Conservation (phyloP, 2,329 filamentous ascomycete genomes). For the Cordyceps fumosorosea region DNA sequence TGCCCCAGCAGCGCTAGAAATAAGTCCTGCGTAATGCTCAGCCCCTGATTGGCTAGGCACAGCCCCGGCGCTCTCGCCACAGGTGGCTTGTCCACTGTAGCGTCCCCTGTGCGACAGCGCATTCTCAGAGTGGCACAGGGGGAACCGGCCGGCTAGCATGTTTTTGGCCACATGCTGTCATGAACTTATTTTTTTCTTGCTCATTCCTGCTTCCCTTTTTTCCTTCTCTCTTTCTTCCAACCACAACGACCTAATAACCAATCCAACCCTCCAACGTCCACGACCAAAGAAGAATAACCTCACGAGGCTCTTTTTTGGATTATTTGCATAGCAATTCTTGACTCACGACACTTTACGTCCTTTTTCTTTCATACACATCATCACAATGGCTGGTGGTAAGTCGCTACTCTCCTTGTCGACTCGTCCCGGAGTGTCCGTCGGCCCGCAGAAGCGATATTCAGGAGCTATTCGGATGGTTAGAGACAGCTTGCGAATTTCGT, state of each 20-base stretch:
- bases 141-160: conserved; percentile 11
- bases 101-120: background rate
- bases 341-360: conserved; percentile 17
- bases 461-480: background rate
- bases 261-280: conserved; percentile 4
- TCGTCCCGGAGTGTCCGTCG: conserved; percentile 1
- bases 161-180: conserved; percentile 33
- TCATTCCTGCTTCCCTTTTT: conserved; percentile 17
- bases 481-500: background rate
- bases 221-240: conserved; percentile 17
- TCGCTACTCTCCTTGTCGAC: conserved; percentile 15
- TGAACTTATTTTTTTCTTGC: conserved; percentile 30
- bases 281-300: conserved; percentile 16
- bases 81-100: conserved; percentile 24
- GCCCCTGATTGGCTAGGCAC: conserved; percentile 30
- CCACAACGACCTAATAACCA: conserved; percentile 16
- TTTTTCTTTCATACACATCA: conserved; percentile 16
- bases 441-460: background rate
- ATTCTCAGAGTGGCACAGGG: conserved; percentile 1
- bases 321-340: conserved; percentile 15
- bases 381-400: conserved; percentile 43
- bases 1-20: background rate
- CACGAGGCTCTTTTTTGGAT: conserved; percentile 17
- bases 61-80: conserved; percentile 19
- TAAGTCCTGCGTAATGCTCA: conserved; percentile 25